phyloP scores from a whole-genome alignment of 2,329 filamentous ascomycete species.

The Cytospora piceicola region DNA sequence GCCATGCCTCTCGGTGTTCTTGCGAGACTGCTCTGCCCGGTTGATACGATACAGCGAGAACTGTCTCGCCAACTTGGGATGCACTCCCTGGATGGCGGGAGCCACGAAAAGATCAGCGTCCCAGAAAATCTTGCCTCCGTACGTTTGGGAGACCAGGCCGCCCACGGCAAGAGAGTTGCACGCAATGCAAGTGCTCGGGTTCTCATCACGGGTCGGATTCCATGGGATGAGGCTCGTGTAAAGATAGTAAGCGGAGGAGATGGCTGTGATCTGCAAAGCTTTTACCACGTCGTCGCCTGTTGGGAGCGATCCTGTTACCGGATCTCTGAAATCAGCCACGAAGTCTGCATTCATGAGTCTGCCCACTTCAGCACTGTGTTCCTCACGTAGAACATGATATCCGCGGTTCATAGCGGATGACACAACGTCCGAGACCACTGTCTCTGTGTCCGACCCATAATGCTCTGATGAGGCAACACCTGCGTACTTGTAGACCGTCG shows the following conservation, averaged over 20 bases:
- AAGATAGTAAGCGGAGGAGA: conserved; percentile 28
- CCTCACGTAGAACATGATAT: conserved; percentile 7
- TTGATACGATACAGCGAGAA: conserved; percentile 37
- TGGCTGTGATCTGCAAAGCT: conserved; percentile 26
- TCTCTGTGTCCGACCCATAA: conserved; percentile 22
- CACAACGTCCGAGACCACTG: conserved; percentile 6
- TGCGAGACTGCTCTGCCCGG: conserved; percentile 53
- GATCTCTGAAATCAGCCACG: conserved; percentile 29
- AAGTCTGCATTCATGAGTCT: conserved; percentile 24
- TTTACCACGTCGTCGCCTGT: conserved; percentile 16
- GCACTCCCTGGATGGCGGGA: conserved; percentile 35
- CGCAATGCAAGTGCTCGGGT: conserved; percentile 26
- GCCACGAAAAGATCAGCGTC: conserved; percentile 39
- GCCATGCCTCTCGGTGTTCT: conserved; percentile 61
- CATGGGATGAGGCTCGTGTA: conserved; percentile 26
- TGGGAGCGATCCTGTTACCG: conserved; percentile 22
- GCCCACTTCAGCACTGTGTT: conserved; percentile 21
- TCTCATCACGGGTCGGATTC: conserved; percentile 14
- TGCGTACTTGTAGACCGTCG: conserved; percentile 27
- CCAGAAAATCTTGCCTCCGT: conserved; percentile 40
- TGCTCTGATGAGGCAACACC: conserved; percentile 27
- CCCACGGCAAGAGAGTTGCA: conserved; percentile 35
- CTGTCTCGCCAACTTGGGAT: conserved; percentile 36
- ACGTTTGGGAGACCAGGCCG: conserved; percentile 37
- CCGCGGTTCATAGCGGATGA: conserved; percentile 15